Evolutionary conservation across 1,284 basidiomycete species (phyloP).

Genomic region (Cutaneotrichosporon arboriforme): DNA sequence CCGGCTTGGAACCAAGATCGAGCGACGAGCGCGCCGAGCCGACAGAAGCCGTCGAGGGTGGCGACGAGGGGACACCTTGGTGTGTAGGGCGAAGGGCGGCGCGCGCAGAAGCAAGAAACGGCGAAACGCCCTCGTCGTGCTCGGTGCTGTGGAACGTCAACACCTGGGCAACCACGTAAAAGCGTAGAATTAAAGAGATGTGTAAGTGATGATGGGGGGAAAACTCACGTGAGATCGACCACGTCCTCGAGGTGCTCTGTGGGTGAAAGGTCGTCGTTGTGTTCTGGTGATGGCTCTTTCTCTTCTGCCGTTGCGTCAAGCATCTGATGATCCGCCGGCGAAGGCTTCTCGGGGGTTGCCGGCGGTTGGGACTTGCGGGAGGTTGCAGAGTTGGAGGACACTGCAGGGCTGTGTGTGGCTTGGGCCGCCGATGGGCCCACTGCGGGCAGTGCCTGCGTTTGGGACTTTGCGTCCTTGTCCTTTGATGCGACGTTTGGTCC

Average conservation of each 20-base stretch:
- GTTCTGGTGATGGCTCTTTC: too few species aligned
- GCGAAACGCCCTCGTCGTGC: constrained; percentile 18
- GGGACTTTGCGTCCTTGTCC: too few species aligned
- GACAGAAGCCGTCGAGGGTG: constrained; percentile 1
- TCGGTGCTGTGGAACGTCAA: constrained; percentile 11
- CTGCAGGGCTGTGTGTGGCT: constrained; percentile 11
- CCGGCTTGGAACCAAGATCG: constrained; percentile 18
- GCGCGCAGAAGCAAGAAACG: constrained; percentile 23
- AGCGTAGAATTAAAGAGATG: too few species aligned
- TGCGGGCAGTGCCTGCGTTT: too few species aligned
- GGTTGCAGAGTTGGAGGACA: constrained; percentile 4
- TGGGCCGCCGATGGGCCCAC: too few species aligned
- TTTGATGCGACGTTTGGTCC: too few species aligned
- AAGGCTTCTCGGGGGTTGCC: constrained; percentile 5
- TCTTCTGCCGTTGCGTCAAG: too few species aligned
- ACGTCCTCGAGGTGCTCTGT: neutral
- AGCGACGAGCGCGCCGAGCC: neutral
- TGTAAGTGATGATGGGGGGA: neutral
- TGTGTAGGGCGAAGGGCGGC: constrained; percentile 24
- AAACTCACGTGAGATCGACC: constrained; percentile 13
- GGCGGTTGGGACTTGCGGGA: constrained; percentile 7
- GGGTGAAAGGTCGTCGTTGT: neutral
- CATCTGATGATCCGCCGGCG: neutral
- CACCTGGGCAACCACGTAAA: too few species aligned
- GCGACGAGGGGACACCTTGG: neutral